Conservation (phyloP, 106 monocot genomes). For the Dendrobium nobile region DNA sequence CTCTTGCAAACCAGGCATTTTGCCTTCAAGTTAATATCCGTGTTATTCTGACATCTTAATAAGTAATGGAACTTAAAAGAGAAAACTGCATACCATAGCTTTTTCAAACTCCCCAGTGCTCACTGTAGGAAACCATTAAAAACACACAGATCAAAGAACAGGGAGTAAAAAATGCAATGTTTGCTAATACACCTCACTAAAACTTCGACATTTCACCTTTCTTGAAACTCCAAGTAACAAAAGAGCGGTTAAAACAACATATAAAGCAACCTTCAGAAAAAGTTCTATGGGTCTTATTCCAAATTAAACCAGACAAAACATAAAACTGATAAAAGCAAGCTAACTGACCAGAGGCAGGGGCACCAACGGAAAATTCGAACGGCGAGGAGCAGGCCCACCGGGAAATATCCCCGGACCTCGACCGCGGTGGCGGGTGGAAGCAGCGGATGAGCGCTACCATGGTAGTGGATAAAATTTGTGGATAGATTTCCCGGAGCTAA, state of each 20-base stretch:
- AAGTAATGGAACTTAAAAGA: neutral
- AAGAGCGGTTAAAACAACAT: neutral
- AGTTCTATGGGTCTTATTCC: neutral
- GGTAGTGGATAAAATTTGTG: slow-evolving; percentile 1
- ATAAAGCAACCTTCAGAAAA: neutral
- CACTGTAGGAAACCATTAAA: neutral
- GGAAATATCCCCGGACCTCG: neutral
- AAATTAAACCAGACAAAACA: slow-evolving; percentile 3
- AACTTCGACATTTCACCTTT: neutral
- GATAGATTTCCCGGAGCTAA: neutral
- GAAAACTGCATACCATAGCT: neutral
- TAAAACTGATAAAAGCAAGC: neutral
- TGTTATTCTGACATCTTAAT: neutral
- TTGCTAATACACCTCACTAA: neutral
- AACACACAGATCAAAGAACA: neutral
- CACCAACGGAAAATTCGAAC: neutral
- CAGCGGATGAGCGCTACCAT: slow-evolving; percentile 36
- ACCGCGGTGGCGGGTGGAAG: slow-evolving; percentile 19
- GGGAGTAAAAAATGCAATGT: neutral
- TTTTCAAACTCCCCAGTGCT: neutral
- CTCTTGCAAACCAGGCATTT: too few relatives aligned
- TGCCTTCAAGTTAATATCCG: neutral
- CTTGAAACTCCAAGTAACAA: neutral
- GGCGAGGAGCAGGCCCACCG: neutral
- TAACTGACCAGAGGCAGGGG: slow-evolving; percentile 16